phyloP scores from a whole-genome alignment of 2,329 filamentous ascomycete species.

The Microcyclosporella mali region DNA sequence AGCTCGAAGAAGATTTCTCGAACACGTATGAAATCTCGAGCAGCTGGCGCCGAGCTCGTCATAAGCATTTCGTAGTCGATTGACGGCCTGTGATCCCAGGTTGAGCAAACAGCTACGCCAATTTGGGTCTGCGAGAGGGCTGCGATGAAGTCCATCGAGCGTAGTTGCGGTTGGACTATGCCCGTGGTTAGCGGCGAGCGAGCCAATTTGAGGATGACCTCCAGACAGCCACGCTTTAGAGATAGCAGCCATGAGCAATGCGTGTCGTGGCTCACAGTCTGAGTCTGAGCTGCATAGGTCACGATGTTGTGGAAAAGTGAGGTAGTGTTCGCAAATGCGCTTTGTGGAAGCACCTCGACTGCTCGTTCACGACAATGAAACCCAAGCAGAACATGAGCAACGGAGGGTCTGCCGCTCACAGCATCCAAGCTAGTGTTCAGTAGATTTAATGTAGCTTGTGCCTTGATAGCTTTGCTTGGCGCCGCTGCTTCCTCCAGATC shows the following conservation, averaged over 20 bases:
- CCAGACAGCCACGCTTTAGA: conserved; percentile 41
- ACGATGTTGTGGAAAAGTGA: conserved; percentile 83
- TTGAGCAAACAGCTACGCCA: conserved; percentile 60
- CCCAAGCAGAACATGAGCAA: conserved; percentile 85
- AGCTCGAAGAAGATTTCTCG: conserved; percentile 79
- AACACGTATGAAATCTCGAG: conserved; percentile 70
- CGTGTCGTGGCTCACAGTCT: conserved; percentile 46
- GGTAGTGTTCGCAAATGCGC: conserved; percentile 63
- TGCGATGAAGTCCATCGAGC: conserved; percentile 73
- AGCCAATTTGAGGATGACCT: conserved; percentile 75
- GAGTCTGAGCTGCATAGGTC: conserved; percentile 40
- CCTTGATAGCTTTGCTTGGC: conserved; percentile 72
- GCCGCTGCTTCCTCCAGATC: conserved; percentile 65
- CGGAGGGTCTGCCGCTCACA: conserved; percentile 69
- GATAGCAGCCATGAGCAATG: conserved; percentile 37
- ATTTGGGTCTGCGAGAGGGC: conserved; percentile 66
- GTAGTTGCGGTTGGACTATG: conserved; percentile 71
- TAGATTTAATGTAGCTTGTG: conserved; percentile 72
- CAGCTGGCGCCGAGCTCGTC: conserved; percentile 59
- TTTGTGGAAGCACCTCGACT: conserved; percentile 60
- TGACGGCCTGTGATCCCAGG: conserved; percentile 67
- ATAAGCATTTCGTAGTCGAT: conserved; percentile 61
- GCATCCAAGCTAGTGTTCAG: conserved; percentile 72
- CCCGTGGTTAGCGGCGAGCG: conserved; percentile 69
- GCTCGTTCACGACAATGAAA: conserved; percentile 70